Conservation (phyloP, 208 protist genomes). For the Leptomonas pyrrhocoris region DNA sequence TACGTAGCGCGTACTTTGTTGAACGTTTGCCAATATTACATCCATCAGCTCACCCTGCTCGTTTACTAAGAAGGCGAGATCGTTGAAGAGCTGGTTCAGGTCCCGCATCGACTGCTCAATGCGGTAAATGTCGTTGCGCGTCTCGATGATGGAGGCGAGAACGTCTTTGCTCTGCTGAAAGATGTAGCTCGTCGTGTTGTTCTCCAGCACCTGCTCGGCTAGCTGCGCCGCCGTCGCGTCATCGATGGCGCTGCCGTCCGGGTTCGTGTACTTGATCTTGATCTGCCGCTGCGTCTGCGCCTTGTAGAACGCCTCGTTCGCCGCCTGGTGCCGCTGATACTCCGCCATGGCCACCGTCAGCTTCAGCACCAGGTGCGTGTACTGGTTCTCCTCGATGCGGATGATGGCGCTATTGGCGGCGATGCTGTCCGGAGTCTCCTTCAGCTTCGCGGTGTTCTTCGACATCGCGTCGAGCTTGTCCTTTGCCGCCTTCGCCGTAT, state of each 20-base stretch:
- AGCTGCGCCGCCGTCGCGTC: no score
- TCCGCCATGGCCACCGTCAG: slow-evolving; percentile 59
- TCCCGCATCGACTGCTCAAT: slow-evolving; percentile 90
- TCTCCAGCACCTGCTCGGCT: slow-evolving; percentile 80
- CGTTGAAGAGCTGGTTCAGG: slow-evolving; percentile 89
- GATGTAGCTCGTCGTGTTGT: slow-evolving; percentile 76
- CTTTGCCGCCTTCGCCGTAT: not conserved
- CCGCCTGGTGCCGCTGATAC: slow-evolving; percentile 67
- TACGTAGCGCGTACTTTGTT: slow-evolving; percentile 60
- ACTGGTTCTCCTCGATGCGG: slow-evolving; percentile 89
- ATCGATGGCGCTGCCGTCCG: slow-evolving; percentile 75
- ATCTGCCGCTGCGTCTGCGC: slow-evolving; percentile 88
- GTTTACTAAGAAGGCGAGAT: slow-evolving; percentile 87
- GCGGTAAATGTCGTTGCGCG: slow-evolving; percentile 87
- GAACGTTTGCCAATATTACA: slow-evolving; percentile 79
- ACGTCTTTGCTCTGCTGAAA: slow-evolving; percentile 92
- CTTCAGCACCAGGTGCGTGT: slow-evolving; percentile 54
- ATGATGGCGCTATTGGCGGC: slow-evolving; percentile 77
- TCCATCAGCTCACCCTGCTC: slow-evolving; percentile 91
- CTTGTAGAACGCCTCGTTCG: no score
- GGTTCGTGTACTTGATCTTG: slow-evolving; percentile 90
- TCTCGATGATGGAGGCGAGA: slow-evolving; percentile 84
- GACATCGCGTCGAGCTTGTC: slow-evolving; percentile 51
- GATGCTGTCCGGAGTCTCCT: slow-evolving; percentile 58
- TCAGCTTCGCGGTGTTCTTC: slow-evolving; percentile 65